phyloP scores from a whole-genome alignment of 192 early-diverging fungal species.

The Gonapodya prolifera region DNA sequence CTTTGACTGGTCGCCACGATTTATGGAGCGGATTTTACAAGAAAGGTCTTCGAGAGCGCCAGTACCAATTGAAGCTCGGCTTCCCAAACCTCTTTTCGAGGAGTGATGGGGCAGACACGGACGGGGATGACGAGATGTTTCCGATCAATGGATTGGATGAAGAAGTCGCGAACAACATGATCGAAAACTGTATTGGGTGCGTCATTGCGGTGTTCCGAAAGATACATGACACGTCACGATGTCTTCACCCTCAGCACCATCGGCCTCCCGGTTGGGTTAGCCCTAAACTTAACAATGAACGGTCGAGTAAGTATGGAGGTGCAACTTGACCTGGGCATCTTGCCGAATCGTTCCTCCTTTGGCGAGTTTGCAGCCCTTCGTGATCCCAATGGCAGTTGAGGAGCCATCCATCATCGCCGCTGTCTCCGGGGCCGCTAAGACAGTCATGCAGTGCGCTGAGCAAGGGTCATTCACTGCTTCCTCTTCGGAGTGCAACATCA shows the following conservation, averaged over 20 bases:
- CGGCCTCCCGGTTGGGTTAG: conserved; percentile 57
- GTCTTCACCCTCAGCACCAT: conserved; percentile 32
- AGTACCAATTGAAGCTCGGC: conserved; percentile 43
- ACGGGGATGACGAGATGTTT: conserved; percentile 28
- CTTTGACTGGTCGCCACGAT: neutral
- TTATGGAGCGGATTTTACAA: conserved; percentile 69
- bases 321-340: neutral
- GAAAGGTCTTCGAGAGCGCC: conserved; percentile 56
- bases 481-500: conserved; percentile 50
- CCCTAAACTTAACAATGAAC: conserved; percentile 61
- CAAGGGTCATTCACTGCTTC: conserved; percentile 39
- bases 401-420: conserved; percentile 66
- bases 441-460: conserved; percentile 30
- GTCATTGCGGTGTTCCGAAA: neutral
- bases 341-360: neutral
- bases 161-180: conserved; percentile 61
- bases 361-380: conserved; percentile 18
- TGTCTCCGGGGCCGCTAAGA: conserved; percentile 67
- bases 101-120: conserved; percentile 7
- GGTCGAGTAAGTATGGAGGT: conserved; percentile 9
- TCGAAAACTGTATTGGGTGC: conserved; percentile 63
- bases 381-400: conserved; percentile 66
- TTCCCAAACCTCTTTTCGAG: conserved; percentile 40
- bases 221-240: neutral
- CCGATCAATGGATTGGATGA: conserved; percentile 52